A percentile compares a stretch with the other conserved stretches of the same genome.
Conservation (phyloP, 345 rosid genomes). For the Syzygium oleosum region DNA sequence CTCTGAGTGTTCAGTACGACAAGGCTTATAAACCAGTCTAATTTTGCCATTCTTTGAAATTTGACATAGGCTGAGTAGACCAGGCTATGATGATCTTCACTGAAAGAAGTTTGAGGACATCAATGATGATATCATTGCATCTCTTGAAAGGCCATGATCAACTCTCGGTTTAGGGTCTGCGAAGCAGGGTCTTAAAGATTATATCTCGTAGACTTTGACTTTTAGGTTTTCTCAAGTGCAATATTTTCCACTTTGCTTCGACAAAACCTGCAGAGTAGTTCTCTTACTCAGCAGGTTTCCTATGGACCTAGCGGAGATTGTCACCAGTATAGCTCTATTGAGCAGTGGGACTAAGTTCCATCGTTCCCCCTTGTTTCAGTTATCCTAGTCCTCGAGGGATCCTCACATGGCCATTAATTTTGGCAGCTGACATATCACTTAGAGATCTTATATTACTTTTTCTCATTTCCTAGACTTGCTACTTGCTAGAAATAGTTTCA, state of each 20-base stretch:
- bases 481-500: neutral
- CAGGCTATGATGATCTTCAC: neutral
- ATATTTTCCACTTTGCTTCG: accelerated
- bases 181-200: neutral
- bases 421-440: neutral
- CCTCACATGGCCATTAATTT: neutral
- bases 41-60: neutral
- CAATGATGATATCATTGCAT: neutral
- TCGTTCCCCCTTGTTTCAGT: neutral
- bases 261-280: neutral
- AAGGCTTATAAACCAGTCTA: neutral
- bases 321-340: neutral
- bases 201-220: neutral
- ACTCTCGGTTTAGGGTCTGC: neutral
- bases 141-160: neutral
- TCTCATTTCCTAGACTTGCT: neutral
- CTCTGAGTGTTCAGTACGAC: neutral
- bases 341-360: neutral
- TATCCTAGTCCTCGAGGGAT: neutral
- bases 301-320: neutral
- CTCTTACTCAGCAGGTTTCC: neutral
- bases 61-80: accelerated
- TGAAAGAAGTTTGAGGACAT: neutral
- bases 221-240: accelerated
- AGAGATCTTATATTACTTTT: neutral